Conservation (phyloP, 768 basidiomycete genomes). For the Serendipita sp. region DNA sequence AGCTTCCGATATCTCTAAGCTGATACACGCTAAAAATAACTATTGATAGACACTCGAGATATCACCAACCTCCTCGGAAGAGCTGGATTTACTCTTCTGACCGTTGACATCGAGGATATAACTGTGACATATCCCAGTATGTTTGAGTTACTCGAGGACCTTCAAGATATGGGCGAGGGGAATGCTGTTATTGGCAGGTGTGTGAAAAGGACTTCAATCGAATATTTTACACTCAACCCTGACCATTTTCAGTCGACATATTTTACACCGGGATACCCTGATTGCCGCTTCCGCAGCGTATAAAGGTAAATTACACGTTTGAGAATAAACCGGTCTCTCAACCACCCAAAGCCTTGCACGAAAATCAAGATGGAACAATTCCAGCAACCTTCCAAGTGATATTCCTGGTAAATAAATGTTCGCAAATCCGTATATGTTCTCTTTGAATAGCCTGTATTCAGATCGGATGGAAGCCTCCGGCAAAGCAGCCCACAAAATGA, state of each 20-base stretch:
- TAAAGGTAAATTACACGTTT: slow-evolving; percentile 42
- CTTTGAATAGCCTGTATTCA: slow-evolving; percentile 21
- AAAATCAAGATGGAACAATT: slow-evolving; percentile 63
- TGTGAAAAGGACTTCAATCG: slow-evolving; percentile 11
- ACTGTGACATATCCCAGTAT: slow-evolving; percentile 83
- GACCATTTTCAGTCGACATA: slow-evolving; percentile 34
- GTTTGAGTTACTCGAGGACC: slow-evolving; percentile 88
- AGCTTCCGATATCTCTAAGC: slow-evolving; percentile 3
- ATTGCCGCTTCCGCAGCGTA: slow-evolving; percentile 89
- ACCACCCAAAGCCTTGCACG: slow-evolving; percentile 52
- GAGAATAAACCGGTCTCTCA: too few species aligned
- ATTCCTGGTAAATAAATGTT: slow-evolving; percentile 65
- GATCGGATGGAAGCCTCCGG: slow-evolving; percentile 76
- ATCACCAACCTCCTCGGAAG: slow-evolving; percentile 83
- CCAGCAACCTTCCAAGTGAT: slow-evolving; percentile 96
- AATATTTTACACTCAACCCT: neutral
- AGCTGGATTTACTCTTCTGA: slow-evolving; percentile 86
- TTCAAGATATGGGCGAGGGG: slow-evolving; percentile 92
- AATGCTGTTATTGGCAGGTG: slow-evolving; percentile 82
- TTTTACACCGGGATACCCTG: slow-evolving; percentile 70
- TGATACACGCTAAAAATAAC: neutral
- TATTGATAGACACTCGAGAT: slow-evolving; percentile 62
- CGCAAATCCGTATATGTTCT: neutral
- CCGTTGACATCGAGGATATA: slow-evolving; percentile 91
- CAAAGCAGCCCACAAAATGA: slow-evolving; percentile 26